A percentile compares a stretch with the other conserved stretches of the same genome.
These are phyloP conservation scores for Strigomonas galati DNA, from an alignment of 208 protist species.

Conservation along the genomic window DNA sequence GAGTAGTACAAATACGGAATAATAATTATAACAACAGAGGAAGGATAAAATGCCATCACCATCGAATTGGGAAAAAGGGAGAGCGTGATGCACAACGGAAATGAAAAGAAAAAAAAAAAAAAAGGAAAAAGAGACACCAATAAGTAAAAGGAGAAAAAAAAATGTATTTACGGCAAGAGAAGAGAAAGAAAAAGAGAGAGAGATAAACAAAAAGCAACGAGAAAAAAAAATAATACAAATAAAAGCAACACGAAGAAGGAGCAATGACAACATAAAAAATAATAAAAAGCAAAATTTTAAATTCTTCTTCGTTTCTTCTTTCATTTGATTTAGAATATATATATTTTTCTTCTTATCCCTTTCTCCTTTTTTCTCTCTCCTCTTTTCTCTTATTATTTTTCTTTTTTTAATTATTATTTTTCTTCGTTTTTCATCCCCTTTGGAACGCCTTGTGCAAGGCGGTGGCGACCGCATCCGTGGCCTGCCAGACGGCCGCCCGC, in stretches of 20 bases:
- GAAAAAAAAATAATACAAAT: conserved; percentile 7
- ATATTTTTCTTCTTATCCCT: not conserved
- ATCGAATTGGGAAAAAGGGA: not conserved
- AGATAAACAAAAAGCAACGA: not conserved
- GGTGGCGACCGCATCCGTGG: not conserved
- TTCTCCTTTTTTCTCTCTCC: conserved; percentile 8
- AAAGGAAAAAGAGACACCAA: not conserved
- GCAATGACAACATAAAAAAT: not conserved
- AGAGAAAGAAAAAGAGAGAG: conserved; percentile 9
- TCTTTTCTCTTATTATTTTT: not conserved
- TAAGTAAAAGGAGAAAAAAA: too few species aligned
- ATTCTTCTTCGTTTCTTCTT: too few species aligned
- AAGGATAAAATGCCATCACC: not conserved
- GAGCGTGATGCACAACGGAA: not conserved
- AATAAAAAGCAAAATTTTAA: too few species aligned
- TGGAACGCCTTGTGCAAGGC: not conserved
- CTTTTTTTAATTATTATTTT: conserved; percentile 2
- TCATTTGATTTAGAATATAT: too few species aligned
- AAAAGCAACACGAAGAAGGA: conserved; percentile 1
- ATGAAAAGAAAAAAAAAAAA: conserved; percentile 12
- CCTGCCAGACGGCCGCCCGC: conserved; percentile 14
- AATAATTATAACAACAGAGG: too few species aligned
- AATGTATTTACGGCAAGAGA: conserved; percentile 10
- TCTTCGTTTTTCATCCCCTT: not conserved
- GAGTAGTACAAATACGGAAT: too few species aligned